Conservation (phyloP, 352 stramenopile species). For the Aphanomyces stellatus region DNA sequence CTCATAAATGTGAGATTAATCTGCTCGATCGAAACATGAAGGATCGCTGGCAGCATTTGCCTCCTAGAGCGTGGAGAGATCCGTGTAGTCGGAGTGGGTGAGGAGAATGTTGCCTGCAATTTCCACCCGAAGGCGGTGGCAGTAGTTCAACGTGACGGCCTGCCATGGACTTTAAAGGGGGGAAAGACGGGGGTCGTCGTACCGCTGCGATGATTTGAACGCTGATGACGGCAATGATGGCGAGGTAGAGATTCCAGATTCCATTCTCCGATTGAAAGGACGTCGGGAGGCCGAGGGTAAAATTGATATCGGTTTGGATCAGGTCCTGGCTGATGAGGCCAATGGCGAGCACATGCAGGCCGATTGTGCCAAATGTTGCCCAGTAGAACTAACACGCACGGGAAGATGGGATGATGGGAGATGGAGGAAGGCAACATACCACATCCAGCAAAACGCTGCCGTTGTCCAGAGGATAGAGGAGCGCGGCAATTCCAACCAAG, state of each 20-base stretch:
- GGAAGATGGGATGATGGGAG: neutral
- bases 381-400: conserved; percentile 4
- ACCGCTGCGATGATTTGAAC: neutral
- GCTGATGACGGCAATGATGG: neutral
- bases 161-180: neutral
- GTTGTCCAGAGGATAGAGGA: neutral
- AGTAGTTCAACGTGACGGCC: neutral
- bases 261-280: neutral
- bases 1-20: neutral
- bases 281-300: neutral
- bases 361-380: neutral
- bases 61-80: neutral
- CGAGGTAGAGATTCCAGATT: neutral
- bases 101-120: neutral
- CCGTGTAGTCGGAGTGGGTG: neutral
- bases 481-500: neutral
- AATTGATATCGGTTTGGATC: neutral
- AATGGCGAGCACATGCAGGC: neutral
- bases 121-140: neutral
- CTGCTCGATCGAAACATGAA: too few species aligned
- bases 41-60: neutral
- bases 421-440: neutral
- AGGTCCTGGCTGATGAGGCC: neutral
- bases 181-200: neutral
- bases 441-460: neutral